phyloP scores from a whole-genome alignment of 176 grass and related monocot species.

The Eragrostis nindensis region DNA sequence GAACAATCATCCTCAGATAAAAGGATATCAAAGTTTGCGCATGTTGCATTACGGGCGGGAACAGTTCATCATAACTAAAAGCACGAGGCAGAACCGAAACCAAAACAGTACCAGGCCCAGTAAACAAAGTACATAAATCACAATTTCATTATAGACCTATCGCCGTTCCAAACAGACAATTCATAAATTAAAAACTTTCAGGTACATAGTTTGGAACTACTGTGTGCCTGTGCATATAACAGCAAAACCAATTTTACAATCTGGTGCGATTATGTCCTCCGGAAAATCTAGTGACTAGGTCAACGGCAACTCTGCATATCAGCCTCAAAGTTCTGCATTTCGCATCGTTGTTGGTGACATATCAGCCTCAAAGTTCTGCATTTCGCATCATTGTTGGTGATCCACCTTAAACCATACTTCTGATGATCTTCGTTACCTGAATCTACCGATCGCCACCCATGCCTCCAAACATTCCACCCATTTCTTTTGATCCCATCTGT shows the following conservation, averaged over 20 bases:
- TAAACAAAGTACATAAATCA: background rate
- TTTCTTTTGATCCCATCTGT: conserved; percentile 87
- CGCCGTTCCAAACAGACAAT: background rate
- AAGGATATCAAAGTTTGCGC: too few relatives aligned
- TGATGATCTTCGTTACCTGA: background rate
- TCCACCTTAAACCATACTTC: too few relatives aligned
- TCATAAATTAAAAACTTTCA: conserved; percentile 1
- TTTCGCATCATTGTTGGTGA: too few relatives aligned
- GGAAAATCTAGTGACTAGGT: background rate
- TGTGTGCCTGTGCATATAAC: conserved; percentile 1
- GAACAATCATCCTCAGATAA: too few relatives aligned
- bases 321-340: too few relatives aligned
- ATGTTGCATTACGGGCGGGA: too few relatives aligned
- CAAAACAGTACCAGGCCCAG: background rate
- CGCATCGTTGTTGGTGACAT: too few relatives aligned
- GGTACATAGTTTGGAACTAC: background rate
- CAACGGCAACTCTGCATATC: background rate
- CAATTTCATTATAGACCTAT: background rate
- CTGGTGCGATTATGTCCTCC: background rate
- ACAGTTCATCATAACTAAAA: too few relatives aligned
- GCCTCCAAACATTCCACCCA: conserved; percentile 75
- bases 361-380: conserved; percentile 9
- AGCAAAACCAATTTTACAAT: conserved; percentile 32
- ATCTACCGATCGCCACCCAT: conserved; percentile 46
- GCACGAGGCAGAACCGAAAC: background rate